Conservation (phyloP, 1,284 basidiomycete genomes). For the Cutaneotrichosporon sp. region DNA sequence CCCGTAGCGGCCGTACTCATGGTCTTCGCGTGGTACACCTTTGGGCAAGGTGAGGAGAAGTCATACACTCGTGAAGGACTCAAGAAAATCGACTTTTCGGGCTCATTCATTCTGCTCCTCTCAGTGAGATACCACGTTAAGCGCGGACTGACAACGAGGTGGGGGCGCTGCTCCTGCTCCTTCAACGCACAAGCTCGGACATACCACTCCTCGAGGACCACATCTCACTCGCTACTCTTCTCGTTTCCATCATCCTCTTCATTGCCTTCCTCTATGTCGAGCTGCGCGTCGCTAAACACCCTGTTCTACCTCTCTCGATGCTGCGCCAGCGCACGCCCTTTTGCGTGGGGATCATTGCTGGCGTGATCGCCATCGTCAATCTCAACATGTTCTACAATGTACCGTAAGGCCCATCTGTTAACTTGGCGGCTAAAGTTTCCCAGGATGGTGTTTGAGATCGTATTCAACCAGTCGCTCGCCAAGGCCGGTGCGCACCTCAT, state of each 20-base stretch:
- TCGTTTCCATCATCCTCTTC: conserved; percentile 16
- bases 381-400: conserved; percentile 36
- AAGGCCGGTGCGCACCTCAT: conserved; percentile 27
- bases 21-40: conserved; percentile 7
- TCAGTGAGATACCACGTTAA: conserved; percentile 22
- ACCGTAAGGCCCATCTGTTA: conserved; percentile 9
- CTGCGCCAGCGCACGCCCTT: conserved; percentile 21
- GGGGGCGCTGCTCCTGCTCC: conserved; percentile 22
- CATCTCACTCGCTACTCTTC: conserved; percentile 10
- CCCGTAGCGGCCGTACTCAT: conserved; percentile 16
- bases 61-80: conserved; percentile 1
- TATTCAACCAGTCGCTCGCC: conserved; percentile 20
- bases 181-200: conserved; percentile 11
- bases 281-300: conserved; percentile 20
- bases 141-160: conserved; percentile 14
- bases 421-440: neutral
- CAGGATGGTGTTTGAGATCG: conserved; percentile 30
- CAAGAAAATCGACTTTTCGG: conserved; percentile 25
- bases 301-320: conserved; percentile 28
- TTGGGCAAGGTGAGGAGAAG: conserved; percentile 5
- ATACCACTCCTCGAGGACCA: conserved; percentile 12
- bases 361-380: conserved; percentile 29
- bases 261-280: conserved; percentile 27
- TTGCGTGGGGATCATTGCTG: conserved; percentile 28
- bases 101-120: conserved; percentile 20